Base-by-base conservation (phyloP, 805 yeast genomes). In the Wickerhamiella alocasiicola region DNA sequence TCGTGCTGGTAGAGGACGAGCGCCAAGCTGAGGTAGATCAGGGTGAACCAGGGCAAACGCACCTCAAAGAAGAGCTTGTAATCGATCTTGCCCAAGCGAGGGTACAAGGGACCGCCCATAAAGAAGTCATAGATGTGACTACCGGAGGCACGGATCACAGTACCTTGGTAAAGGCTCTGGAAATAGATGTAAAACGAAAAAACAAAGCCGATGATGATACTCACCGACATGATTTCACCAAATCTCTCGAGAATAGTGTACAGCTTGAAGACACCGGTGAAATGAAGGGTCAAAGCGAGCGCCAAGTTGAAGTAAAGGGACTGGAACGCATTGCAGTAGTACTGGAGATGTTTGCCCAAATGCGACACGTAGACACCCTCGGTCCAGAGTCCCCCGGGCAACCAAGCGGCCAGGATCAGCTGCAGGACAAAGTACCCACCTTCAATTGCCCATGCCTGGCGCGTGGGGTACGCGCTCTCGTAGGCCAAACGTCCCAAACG, bases 71-170 rank as follows among this genome's bases (percentile, higher is more conserved):
- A 91, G 94, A 91, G 84, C 69, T 91, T 91, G 60, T 84, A 67
- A 63, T 91, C 98, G 53, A 88, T 70, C 52, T 78, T 78, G 31
- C 96, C 97, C 56, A 88, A 68, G 59, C 98, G 72, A 48, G 98
- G 98, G 62, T 91, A 91, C 59, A 91, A 72, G 31, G 96, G 94
- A 12, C 95, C 95, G 36, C 98, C 98, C 93, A 91, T 78, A 66
- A 91, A 91, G 55, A 84, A 68, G 61, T 91, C 98, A 56, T 85
- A 88, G 49, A 91, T 61, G 54, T 72, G 79, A 61, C 81, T 83
- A 17, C 97, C 96, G 6, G 96, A 78, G 88, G 88, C 75, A 47
- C 91, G 70, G 59, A 83, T 88, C 60, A 81, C 83, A 55, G 83
- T 94, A 44, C 76, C 75, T 41, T 81, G 67, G 46, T 55, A 57